Conservation (phyloP, 352 stramenopile species). For the Phytophthora agathidicida region DNA sequence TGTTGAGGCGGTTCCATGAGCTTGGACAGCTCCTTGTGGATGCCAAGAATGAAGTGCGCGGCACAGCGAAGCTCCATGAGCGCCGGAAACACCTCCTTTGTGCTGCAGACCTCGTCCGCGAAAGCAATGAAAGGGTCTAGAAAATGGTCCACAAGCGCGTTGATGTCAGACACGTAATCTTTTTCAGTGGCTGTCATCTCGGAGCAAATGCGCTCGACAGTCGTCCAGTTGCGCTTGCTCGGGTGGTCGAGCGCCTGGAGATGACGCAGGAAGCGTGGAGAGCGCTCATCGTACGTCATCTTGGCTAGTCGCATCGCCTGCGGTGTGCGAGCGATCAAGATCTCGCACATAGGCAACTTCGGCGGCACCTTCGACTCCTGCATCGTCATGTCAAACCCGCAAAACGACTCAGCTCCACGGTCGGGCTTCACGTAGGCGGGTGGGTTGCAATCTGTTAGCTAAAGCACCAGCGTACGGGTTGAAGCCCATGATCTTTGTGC, state of each 20-base stretch:
- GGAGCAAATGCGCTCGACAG: constrained; percentile 32
- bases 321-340: constrained; percentile 9
- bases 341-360: constrained; percentile 16
- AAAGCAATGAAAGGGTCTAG: constrained; percentile 29
- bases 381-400: constrained; percentile 15
- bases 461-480: background rate
- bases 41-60: constrained; percentile 27
- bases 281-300: constrained; percentile 24
- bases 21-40: constrained; percentile 33
- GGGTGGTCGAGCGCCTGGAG: constrained; percentile 29
- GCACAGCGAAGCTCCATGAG: constrained; percentile 19
- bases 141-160: constrained; percentile 24
- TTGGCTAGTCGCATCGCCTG: constrained; percentile 23
- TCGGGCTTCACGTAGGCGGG: constrained; percentile 17
- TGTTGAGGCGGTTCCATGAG: constrained; percentile 16
- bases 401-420: background rate
- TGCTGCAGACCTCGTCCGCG: constrained; percentile 6
- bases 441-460: constrained; percentile 12
- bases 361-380: constrained; percentile 14
- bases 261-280: constrained; percentile 35
- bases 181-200: constrained; percentile 37
- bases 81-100: constrained; percentile 21
- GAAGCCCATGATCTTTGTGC: constrained; percentile 11
- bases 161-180: constrained; percentile 38
- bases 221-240: constrained; percentile 35